phyloP scores from a whole-genome alignment of 176 grass and related monocot genomes.

The Sorghum bicolor region Sorghum_bicolor_NCBIv3 NC_012870.2:11647001-11647500 shows the following conservation, averaged over 20 bases:
- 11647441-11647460: background rate
- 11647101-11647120: conserved; percentile 98
- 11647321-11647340: background rate
- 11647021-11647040: conserved; percentile 96
- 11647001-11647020: conserved; percentile 96
- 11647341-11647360: background rate
- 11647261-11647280: conserved; percentile 98
- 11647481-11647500: background rate
- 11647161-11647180: conserved; percentile 9
- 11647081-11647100: conserved; percentile 93
- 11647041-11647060: conserved; percentile 96
- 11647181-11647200: conserved; percentile 29
- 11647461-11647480: background rate
- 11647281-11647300: conserved; percentile 96
- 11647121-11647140: conserved; percentile 70
- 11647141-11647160: background rate
- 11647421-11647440: background rate
- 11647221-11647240: conserved; percentile 98
- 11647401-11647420: background rate
- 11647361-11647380: background rate
- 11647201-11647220: conserved; percentile 53
- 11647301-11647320: conserved; percentile 65
- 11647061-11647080: conserved; percentile 97
- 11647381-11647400: background rate
- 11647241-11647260: conserved; percentile 90